These are phyloP conservation scores for Trifolium fragiferum DNA, from an alignment of 306 rosid species.

Conservation along the genomic window DNA sequence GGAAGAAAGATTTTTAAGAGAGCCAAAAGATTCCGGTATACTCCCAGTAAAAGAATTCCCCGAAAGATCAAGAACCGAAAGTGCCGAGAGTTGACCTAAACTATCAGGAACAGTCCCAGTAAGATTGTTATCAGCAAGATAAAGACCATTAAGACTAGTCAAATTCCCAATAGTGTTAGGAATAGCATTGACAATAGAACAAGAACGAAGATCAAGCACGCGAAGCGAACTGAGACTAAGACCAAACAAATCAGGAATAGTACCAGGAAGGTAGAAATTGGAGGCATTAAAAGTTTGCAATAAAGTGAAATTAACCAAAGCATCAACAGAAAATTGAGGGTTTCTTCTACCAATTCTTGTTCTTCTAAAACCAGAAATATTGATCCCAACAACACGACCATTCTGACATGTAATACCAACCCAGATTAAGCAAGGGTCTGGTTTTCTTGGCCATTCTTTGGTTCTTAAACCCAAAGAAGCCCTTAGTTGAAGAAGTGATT, in stretches of 20 bases:
- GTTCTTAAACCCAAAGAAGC: conserved; percentile 79
- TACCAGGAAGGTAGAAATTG: conserved; percentile 70
- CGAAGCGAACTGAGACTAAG: conserved; percentile 48
- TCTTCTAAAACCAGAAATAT: conserved; percentile 82
- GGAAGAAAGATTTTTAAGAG: conserved; percentile 64
- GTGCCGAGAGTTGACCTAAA: conserved; percentile 61
- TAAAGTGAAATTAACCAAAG: conserved; percentile 75
- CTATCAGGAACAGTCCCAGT: conserved; percentile 65
- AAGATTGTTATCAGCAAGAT: conserved; percentile 72
- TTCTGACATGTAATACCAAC: conserved; percentile 65
- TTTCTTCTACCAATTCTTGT: conserved; percentile 68
- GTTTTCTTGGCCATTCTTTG: conserved; percentile 86
- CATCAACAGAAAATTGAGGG: conserved; percentile 75
- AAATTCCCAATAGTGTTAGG: conserved; percentile 73
- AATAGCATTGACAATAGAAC: conserved; percentile 66
- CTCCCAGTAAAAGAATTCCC: conserved; percentile 60
- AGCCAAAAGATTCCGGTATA: conserved; percentile 56
- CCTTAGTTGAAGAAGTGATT: conserved; percentile 73
- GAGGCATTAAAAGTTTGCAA: conserved; percentile 84
- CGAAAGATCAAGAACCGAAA: conserved; percentile 78
- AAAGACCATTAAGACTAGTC: conserved; percentile 64
- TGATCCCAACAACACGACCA: conserved; percentile 80
- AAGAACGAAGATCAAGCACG: conserved; percentile 84
- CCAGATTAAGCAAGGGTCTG: conserved; percentile 82
- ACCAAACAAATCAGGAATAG: conserved; percentile 83